phyloP scores from a whole-genome alignment of 1,284 basidiomycete species.

The Tausonia pullulans region DNA sequence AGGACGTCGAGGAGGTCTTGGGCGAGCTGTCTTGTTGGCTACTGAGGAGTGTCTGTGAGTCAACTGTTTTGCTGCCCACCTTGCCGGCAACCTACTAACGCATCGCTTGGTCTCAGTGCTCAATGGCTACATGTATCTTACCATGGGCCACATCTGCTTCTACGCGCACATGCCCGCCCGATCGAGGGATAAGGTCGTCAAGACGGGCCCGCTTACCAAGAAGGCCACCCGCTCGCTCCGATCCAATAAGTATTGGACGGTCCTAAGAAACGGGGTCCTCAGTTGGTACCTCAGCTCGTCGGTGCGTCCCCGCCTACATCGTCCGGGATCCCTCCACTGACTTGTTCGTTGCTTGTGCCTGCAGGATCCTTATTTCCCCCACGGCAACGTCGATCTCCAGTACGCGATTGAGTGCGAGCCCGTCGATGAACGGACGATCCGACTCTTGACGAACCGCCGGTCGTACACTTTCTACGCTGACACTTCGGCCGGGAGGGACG shows the following conservation, averaged over 20 bases:
- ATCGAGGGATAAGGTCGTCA: slow-evolving; percentile 67
- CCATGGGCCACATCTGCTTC: slow-evolving; percentile 84
- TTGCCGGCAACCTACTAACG: neutral
- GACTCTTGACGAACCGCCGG: slow-evolving; percentile 67
- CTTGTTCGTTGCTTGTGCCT: neutral
- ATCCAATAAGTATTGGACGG: slow-evolving; percentile 86
- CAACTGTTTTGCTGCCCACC: neutral
- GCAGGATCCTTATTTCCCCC: slow-evolving; percentile 91
- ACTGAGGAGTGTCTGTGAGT: slow-evolving; percentile 70
- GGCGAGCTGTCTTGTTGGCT: slow-evolving; percentile 87
- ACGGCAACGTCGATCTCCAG: slow-evolving; percentile 84
- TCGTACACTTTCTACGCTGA: slow-evolving; percentile 61
- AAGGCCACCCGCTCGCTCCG: slow-evolving; percentile 74
- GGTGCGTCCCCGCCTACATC: slow-evolving; percentile 39
- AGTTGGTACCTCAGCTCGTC: slow-evolving; percentile 92
- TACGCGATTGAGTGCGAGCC: slow-evolving; percentile 82
- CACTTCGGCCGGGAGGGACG: slow-evolving; percentile 65
- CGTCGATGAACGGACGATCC: slow-evolving; percentile 57
- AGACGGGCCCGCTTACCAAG: slow-evolving; percentile 73
- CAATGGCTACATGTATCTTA: slow-evolving; percentile 94
- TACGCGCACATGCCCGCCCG: slow-evolving; percentile 86
- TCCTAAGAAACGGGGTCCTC: slow-evolving; percentile 81
- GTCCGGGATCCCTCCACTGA: slow-evolving; percentile 8
- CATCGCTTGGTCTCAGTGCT: slow-evolving; percentile 48
- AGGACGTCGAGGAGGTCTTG: slow-evolving; percentile 65